Base-by-base conservation (phyloP, 352 stramenopile genomes). In the Phytophthora meadii region DNA sequence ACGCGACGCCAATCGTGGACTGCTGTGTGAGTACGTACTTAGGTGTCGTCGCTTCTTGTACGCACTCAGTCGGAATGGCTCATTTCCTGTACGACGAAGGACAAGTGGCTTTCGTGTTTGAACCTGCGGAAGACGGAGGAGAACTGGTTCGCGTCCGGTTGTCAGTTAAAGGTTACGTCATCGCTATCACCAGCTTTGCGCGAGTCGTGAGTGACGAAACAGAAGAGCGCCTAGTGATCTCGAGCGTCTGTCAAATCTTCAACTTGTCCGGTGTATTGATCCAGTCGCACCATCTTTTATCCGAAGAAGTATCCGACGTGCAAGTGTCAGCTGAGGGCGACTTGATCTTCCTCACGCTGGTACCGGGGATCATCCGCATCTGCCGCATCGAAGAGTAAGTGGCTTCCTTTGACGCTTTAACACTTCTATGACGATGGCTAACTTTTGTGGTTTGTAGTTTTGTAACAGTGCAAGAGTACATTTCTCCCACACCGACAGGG, bases 321-420 rank as follows among this genome's bases (percentile, higher is more conserved):
- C 71, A 82, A 36, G 59, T 95, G 1, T 92, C 84, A 7, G 65
- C 66, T 4, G 87, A 95, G 72, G 88, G 88, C 0, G 82, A 91
- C 53, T 42, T 94, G 24, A 63, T 93, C n/a, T 80, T 94, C 32
- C 49, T 93, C 6, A 92, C 85, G 10, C 56, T 94, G 4, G 53
- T 70, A 1, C 54, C 75, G 0, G 66, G 69, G 2, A 74, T 75
- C 3, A 67, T 94, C 14, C 77, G 87, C 28, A 76, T 94, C 46
- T 96, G 79, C 44, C 86, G 85, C 41, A 73, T 92, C 7, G 85
- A 94, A 54, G 88, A 96, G 88, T 96, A 84, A 39, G 85, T 87
- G 6, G 19, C 14, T 28, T 12, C 25, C 37, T 22, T 12, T 36
- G n/a, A 42, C 37, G 17, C 9, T 40, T 24, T 47, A 3, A 37